Conservation (phyloP, 805 yeast genomes). For the Cyberlindnera saturnus region DNA sequence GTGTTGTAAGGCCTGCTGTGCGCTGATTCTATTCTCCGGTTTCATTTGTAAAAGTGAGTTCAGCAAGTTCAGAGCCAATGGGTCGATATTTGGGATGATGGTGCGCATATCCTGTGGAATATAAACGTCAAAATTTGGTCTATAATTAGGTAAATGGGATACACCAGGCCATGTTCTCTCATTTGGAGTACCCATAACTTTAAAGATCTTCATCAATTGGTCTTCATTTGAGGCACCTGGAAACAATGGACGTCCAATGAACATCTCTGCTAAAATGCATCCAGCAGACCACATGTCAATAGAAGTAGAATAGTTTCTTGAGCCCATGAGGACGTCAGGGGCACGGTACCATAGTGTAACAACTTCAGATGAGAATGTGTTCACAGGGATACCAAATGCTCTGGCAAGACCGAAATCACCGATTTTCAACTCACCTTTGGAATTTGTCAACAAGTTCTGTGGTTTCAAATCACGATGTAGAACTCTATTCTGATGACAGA, state of each 20-base stretch:
- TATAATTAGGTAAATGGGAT: slow-evolving; percentile 80
- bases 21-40: slow-evolving; percentile 91
- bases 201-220: slow-evolving; percentile 85
- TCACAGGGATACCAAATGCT: slow-evolving; percentile 96
- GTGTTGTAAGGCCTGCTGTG: slow-evolving; percentile 85
- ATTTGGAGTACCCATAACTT: slow-evolving; percentile 93
- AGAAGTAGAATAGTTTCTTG: slow-evolving; percentile 92
- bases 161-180: slow-evolving; percentile 98
- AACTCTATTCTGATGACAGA: slow-evolving; percentile 60
- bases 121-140: slow-evolving; percentile 76
- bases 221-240: slow-evolving; percentile 97
- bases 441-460: slow-evolving; percentile 83
- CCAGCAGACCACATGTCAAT: slow-evolving; percentile 99
- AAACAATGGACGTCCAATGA: slow-evolving; percentile 94
- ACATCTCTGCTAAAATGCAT: slow-evolving; percentile 96
- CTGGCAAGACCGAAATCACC: slow-evolving; percentile 97
- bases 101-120: slow-evolving; percentile 82
- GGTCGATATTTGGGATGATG: slow-evolving; percentile 73
- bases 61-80: slow-evolving; percentile 76
- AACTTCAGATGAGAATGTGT: slow-evolving; percentile 95
- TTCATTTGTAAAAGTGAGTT: slow-evolving; percentile 78
- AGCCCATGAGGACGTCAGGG: slow-evolving; percentile 92
- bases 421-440: slow-evolving; percentile 84
- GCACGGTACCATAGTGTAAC: slow-evolving; percentile 98
- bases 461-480: slow-evolving; percentile 84